These are phyloP conservation scores for Cryptosporidium canis DNA, from an alignment of 169 alveolate genomes.

Conservation along the genomic window DNA sequence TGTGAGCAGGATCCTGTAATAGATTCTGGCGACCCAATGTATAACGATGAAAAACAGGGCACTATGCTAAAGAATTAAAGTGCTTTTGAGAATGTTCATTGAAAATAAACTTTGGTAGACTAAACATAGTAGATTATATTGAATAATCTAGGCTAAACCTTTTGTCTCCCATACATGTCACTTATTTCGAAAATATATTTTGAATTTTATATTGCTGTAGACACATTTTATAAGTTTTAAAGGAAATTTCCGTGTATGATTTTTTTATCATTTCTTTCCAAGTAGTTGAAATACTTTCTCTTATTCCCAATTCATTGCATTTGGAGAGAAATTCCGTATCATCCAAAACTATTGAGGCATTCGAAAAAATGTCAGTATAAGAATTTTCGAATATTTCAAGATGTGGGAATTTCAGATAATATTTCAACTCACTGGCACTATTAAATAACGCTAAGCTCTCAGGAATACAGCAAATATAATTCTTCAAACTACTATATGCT, in stretches of 20 bases:
- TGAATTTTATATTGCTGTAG: neutral
- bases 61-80: neutral
- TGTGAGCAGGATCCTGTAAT: neutral
- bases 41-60: slow-evolving; percentile 23
- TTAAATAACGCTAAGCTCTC: neutral
- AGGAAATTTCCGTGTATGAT: neutral
- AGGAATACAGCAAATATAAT: neutral
- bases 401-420: slow-evolving; percentile 33
- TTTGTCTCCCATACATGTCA: neutral
- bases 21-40: slow-evolving; percentile 55
- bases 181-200: slow-evolving; percentile 13
- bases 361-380: neutral
- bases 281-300: slow-evolving; percentile 11
- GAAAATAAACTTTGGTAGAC: neutral
- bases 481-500: neutral
- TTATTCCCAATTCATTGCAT: slow-evolving; percentile 38
- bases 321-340: neutral
- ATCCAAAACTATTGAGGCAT: neutral
- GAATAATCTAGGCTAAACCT: neutral
- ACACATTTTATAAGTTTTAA: slow-evolving; percentile 18
- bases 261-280: slow-evolving; percentile 43
- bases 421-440: neutral
- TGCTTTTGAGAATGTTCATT: neutral
- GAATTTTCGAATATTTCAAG: slow-evolving; percentile 5
- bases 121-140: neutral